Base-by-base conservation (phyloP, 1,284 basidiomycete species). In the Ganoderma sp. region DNA sequence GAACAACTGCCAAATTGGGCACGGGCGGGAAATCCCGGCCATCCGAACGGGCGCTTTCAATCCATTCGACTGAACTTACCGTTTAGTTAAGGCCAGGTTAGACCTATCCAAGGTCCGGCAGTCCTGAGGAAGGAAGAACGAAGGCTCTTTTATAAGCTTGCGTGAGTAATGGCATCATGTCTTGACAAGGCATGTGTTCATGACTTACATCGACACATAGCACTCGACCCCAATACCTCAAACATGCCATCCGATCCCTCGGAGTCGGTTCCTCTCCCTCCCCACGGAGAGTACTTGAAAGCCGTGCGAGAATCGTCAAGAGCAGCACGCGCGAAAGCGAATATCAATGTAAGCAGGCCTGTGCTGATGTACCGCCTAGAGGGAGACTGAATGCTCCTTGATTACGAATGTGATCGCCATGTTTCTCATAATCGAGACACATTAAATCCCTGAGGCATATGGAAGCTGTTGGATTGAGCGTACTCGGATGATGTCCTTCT, bases 241-340 rank as follows among this genome's bases (percentile, higher is more conserved):
- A 25, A 34, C 37, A 59, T 10, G 19, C 71, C 73, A 71, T 43
- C 61, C 15, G 41, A 60, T 7, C 39, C 37, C 48, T 22, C n/a
- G 15, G 57, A 59, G 32, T 25, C 12, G 22, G 32, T 71, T 17
- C 66, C 67, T 5, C 61, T 86, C 62, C 87, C 89, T 34, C 75
- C 79, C 32, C 79, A 81, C 37, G 85, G 85, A 34, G 70, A 75
- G 22, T 90, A 84, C 73, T 72, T 90, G 32, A 73, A 82, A 45
- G 81, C 85, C 17, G 84, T 92, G 39, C 83, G 83, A 64, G 75
- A 81, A 65, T 88, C 89, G 9, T 84, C 87, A 54, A 79, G 77
- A 63, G 76, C 79, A 39, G 73, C 87, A 64, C 82, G 87, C 25
- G 73, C 81, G 68, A 76, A 78, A 22, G 80, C 84, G 64, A 79